These are phyloP conservation scores for Collybia nuda DNA, from an alignment of 768 basidiomycete genomes.

Conservation along the genomic window DNA sequence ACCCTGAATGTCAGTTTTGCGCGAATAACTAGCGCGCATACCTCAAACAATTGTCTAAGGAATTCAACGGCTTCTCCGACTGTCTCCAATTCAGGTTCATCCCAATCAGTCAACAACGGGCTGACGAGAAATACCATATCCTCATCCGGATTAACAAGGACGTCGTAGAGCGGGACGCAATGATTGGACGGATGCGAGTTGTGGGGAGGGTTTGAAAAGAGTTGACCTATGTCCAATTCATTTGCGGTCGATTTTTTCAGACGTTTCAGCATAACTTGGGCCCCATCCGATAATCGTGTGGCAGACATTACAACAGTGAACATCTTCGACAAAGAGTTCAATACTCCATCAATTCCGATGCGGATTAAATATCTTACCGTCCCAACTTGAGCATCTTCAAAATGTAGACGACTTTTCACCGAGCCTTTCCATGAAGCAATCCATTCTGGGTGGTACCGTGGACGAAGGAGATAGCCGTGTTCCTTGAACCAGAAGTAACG, in stretches of 20 bases:
- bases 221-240: conserved; percentile 28
- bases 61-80: conserved; percentile 29
- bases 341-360: neutral
- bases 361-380: neutral
- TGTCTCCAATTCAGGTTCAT: conserved; percentile 24
- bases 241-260: conserved; percentile 15
- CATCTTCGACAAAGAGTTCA: neutral
- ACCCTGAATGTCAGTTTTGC: neutral
- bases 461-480: neutral
- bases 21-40: neutral
- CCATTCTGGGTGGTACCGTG: conserved; percentile 8
- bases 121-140: conserved; percentile 22
- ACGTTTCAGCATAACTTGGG: conserved; percentile 26
- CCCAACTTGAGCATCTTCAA: neutral
- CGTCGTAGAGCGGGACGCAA: conserved; percentile 29
- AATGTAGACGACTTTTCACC: neutral
- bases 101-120: conserved; percentile 19
- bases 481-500: conserved; percentile 4
- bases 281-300: conserved; percentile 26
- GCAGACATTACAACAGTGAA: conserved; percentile 25
- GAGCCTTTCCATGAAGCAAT: conserved; percentile 1
- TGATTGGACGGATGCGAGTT: conserved; percentile 26
- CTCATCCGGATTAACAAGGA: conserved; percentile 19
- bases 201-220: conserved; percentile 16
- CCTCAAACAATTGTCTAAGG: conserved; percentile 25